Evolutionary conservation across 768 basidiomycete species (phyloP).

Genomic region (Panellus pusillus): DNA sequence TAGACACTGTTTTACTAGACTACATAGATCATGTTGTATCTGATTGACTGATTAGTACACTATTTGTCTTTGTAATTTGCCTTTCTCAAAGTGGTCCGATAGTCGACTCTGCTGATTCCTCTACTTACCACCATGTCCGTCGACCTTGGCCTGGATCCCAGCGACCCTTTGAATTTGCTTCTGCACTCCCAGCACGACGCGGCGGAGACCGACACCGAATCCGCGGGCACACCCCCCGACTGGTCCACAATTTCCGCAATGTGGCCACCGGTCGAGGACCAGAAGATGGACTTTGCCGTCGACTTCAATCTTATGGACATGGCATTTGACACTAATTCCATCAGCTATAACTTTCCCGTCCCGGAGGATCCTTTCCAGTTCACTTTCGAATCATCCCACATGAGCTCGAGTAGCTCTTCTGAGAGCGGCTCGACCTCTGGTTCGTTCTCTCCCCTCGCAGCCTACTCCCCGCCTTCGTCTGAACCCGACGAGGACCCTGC

Average conservation of each 20-base stretch:
- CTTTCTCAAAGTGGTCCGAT: too few species aligned
- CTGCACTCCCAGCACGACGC: constrained; percentile 43
- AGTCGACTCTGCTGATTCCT: too few species aligned
- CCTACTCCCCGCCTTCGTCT: constrained; percentile 19
- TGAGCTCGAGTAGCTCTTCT: constrained; percentile 23
- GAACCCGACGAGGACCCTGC: constrained; percentile 30
- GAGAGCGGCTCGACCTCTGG: constrained; percentile 22
- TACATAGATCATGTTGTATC: constrained; percentile 8
- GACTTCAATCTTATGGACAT: constrained; percentile 58
- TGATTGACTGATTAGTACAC: background rate
- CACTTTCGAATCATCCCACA: constrained; percentile 27
- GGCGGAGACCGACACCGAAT: constrained; percentile 28
- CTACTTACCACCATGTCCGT: too few species aligned
- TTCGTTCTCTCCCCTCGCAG: constrained; percentile 13
- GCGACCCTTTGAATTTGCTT: constrained; percentile 60
- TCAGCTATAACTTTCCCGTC: constrained; percentile 39
- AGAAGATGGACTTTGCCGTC: constrained; percentile 32
- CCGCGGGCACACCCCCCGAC: constrained; percentile 40
- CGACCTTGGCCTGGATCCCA: constrained; percentile 40
- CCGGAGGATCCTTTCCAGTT: constrained; percentile 22
- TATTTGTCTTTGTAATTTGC: too few species aligned
- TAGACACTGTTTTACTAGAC: constrained; percentile 14
- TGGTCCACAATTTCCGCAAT: constrained; percentile 55
- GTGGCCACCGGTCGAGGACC: constrained; percentile 40
- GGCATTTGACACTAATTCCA: constrained; percentile 57